These are phyloP conservation scores for Avicennia marina DNA, from an alignment of 257 asterid species.

Conservation along the genomic window DNA sequence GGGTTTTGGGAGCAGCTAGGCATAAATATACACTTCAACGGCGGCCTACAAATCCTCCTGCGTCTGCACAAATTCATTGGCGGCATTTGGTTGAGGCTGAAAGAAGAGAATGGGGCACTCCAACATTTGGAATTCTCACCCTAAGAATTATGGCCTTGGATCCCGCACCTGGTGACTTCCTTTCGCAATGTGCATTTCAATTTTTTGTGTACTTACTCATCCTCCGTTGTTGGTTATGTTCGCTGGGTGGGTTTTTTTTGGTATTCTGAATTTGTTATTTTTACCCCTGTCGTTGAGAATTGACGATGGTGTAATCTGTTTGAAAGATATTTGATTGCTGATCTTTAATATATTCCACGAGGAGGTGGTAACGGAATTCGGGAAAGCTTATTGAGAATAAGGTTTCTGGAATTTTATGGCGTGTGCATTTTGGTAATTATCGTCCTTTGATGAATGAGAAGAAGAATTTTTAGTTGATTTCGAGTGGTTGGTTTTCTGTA, in stretches of 20 bases:
- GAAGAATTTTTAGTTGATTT: background rate
- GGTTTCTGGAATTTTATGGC: background rate
- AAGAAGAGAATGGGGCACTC: conserved; percentile 40
- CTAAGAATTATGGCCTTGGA: conserved; percentile 52
- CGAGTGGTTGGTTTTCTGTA: background rate
- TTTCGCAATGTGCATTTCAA: background rate
- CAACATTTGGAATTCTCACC: conserved; percentile 54
- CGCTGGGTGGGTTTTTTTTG: background rate
- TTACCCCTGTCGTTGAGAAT: background rate
- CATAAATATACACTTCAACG: conserved; percentile 11
- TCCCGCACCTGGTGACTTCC: conserved; percentile 43
- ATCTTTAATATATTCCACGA: too few species aligned
- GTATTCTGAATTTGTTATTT: background rate
- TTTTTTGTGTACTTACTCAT: too few species aligned
- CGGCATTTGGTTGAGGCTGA: conserved; percentile 12
- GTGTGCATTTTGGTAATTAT: too few species aligned
- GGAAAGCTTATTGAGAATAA: background rate
- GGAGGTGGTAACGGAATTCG: background rate
- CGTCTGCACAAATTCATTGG: background rate
- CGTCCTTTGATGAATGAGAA: background rate
- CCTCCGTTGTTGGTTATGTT: background rate
- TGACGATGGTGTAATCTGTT: background rate
- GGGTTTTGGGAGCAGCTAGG: conserved; percentile 12
- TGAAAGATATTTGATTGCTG: too few species aligned
- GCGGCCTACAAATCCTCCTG: background rate